Percentiles rank a stretch among this genome's conserved stretches.
phyloP scores from a whole-genome alignment of 257 asterid species.

The Capsicum chinense region DNA sequence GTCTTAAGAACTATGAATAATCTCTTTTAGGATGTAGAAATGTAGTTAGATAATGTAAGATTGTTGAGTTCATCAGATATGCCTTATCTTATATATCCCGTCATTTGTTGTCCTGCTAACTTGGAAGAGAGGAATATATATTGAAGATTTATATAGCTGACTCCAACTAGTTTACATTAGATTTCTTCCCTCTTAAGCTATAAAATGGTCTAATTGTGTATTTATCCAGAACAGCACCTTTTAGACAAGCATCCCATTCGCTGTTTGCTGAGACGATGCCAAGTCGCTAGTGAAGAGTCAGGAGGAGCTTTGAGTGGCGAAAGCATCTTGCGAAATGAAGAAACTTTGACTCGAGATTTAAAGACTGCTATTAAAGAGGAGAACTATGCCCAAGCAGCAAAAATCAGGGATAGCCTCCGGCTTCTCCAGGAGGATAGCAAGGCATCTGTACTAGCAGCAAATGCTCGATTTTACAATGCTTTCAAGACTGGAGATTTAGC shows the following conservation, averaged over 20 bases:
- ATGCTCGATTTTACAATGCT: constrained; percentile 75
- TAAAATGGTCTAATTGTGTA: constrained; percentile 38
- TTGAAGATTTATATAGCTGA: background rate
- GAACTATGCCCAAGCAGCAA: constrained; percentile 85
- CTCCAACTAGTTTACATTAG: constrained; percentile 17
- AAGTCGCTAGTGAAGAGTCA: constrained; percentile 73
- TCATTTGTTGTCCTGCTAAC: constrained; percentile 18
- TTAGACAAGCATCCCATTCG: constrained; percentile 51
- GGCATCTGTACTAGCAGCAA: constrained; percentile 85
- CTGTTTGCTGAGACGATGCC: constrained; percentile 46
- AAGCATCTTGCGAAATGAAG: constrained; percentile 72
- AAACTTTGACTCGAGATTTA: constrained; percentile 72
- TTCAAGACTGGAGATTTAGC: constrained; percentile 84
- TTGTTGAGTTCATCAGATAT: background rate
- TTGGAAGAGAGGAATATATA: constrained; percentile 17
- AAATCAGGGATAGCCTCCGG: constrained; percentile 82
- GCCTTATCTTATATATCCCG: background rate
- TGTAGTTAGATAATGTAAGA: background rate
- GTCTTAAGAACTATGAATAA: background rate
- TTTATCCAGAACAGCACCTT: constrained; percentile 63
- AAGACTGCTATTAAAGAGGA: constrained; percentile 77
- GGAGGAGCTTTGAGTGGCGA: constrained; percentile 81
- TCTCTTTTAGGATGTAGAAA: background rate
- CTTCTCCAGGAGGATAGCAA: constrained; percentile 89
- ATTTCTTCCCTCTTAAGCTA: constrained; percentile 16